Conservation (phyloP, 768 basidiomycete genomes). For the Megacollybia marginata region DNA sequence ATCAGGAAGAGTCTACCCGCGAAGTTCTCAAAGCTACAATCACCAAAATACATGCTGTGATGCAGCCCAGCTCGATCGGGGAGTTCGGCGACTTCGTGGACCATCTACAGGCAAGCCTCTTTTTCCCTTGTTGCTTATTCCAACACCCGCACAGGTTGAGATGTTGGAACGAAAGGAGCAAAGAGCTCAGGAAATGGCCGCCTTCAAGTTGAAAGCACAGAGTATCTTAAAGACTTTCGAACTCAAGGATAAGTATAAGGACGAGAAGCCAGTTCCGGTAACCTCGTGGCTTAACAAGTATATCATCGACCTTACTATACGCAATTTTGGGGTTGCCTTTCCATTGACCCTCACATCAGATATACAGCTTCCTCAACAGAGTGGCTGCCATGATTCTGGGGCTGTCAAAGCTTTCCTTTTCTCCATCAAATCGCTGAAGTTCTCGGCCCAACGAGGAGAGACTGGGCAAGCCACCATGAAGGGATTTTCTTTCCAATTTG, state of each 20-base stretch:
- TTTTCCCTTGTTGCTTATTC: constrained; percentile 1
- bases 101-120: constrained; percentile 57
- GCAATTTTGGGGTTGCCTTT: constrained; percentile 83
- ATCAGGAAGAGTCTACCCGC: constrained; percentile 10
- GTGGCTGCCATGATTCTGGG: constrained; percentile 28
- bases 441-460: constrained; percentile 68
- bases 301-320: constrained; percentile 45
- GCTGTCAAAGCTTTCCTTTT: constrained; percentile 79
- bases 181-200: constrained; percentile 68
- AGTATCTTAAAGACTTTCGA: constrained; percentile 72
- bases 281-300: constrained; percentile 51
- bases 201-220: constrained; percentile 78
- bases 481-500: constrained; percentile 79
- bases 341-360: constrained; percentile 64
- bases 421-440: constrained; percentile 69
- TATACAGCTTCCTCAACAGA: constrained; percentile 37
- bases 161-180: constrained; percentile 66
- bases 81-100: constrained; percentile 88
- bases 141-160: constrained; percentile 46
- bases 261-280: constrained; percentile 13
- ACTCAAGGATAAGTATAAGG: constrained; percentile 37
- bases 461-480: constrained; percentile 70
- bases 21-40: constrained; percentile 47
- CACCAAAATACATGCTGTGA: constrained; percentile 81
- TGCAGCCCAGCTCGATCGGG: constrained; percentile 90